Evolutionary conservation across 2,329 filamentous ascomycete species (phyloP), one percentile per base, ranked within the genome.

Genomic region (Xylaria sp.): DNA sequence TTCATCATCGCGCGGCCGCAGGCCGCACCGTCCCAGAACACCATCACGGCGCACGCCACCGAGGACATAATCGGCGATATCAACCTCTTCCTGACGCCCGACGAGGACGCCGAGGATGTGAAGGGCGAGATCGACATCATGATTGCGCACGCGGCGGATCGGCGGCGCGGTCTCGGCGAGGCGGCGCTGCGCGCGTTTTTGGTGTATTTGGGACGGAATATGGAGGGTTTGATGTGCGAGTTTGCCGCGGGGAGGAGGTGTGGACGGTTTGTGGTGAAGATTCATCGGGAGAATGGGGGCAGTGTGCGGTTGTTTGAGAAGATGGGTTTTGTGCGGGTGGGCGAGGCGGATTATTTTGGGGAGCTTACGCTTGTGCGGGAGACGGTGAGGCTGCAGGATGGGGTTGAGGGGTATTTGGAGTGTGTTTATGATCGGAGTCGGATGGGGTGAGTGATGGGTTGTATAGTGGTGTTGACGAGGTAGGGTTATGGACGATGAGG

Each of bases 51-150:
- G 1, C 39, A 64, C 13, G 76, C 79, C 0, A 75, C 76, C 9
- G 72, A 73, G 0, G 76, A 71, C 7, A 90, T 91, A 85, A 71
- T 90, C 6, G 90, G 90, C 0, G 90, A 92, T 68, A 82, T 92
- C 52, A 92, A 92, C 70, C 79, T 97, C 42, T 97, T 97, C 70
- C 76, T 97, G 0, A 85, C 83, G 42, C 72, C 80, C 52, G 81
- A 87, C 9, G 80, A 79, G 0, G 80, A 82, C 0, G 78, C 68
- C 34, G 52, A 73, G 0, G 71, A 65, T 62, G 61, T 56, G 83
- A 0, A 59, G 49, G 70, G 65, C 58, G 71, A 73, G 50, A 61
- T 73, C 58, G 70, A 72, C 62, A 70, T 73, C 62, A 73, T 73
- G 71, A 69, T 73, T 59, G 71, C 70, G 6, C 56, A 61, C 4